Base-by-base conservation (phyloP, 345 rosid species). In the Citrus reticulata region DNA sequence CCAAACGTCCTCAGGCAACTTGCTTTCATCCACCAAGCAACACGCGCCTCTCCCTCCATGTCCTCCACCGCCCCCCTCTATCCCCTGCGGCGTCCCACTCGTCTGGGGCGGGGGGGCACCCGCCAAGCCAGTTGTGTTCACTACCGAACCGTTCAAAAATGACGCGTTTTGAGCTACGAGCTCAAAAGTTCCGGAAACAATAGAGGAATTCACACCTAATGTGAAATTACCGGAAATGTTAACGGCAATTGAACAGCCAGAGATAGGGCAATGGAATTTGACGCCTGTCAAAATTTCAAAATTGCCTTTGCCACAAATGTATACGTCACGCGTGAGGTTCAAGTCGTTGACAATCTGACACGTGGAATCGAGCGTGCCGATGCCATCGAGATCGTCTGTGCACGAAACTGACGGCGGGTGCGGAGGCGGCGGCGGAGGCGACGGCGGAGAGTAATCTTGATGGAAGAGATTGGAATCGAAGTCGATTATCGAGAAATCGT, bases 391-490 rank as follows among this genome's bases (percentile, higher is more conserved):
- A 88, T 97, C 98, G 14, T 92, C 99, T 29, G 64, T 77, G 84
- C 99, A 97, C 0, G 98, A 94, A 2, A 90, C 93, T 13, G 98
- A 90, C 17, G 98, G 99, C 35, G 95, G 89, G 72, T 90, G 98
- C 32, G 99, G 98, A 4, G 97, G 98, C 25, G 98, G 98, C 0
- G 99, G 99, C 0, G 98, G 98, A 6, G 99, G 99, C 29, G 99
- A 86, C 9, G 98, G 98, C 1, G 99, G 99, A 0, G 99, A 90
- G 88, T 96, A 96, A 80, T 96, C 99, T 86, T 92, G 98, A 74
- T 91, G 94, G 79, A 85, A 91, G 68, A 90, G 76, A 75, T 79
- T 80, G 17, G 87, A 76, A 83, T 86, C 93, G 61, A 81, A 84
- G 84, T 87, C 90, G 63, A 81, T 73, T 77, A 68, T 66, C 57